A percentile compares a stretch with the other conserved stretches of the same genome.
These are phyloP conservation scores for Leishmania tropica DNA, from an alignment of 208 protist species.

Conservation along the genomic window DNA sequence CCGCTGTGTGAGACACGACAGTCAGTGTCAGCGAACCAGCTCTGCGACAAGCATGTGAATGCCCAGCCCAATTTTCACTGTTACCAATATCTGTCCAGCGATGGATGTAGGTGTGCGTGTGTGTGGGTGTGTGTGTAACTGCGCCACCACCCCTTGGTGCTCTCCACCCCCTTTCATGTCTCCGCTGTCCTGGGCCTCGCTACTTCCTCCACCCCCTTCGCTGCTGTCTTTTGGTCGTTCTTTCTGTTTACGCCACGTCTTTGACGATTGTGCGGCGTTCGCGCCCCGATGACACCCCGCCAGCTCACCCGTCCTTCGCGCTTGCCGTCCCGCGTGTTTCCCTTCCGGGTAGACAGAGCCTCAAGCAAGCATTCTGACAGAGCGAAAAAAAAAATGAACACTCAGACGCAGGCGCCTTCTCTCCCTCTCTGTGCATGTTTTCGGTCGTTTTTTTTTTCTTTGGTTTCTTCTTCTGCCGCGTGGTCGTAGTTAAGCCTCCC, in stretches of 20 bases:
- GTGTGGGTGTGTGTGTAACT: neutral
- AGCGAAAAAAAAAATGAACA: neutral
- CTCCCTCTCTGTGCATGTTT: neutral
- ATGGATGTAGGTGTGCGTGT: neutral
- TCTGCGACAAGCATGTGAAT: neutral
- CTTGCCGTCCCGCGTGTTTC: neutral
- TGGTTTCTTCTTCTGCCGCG: neutral
- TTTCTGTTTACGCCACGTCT: neutral
- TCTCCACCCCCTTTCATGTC: too few species aligned
- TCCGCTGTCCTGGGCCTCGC: too few species aligned
- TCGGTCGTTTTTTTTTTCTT: neutral
- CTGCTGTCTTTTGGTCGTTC: neutral
- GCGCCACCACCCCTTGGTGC: too few species aligned
- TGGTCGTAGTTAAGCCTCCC: neutral
- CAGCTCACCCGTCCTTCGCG: neutral
- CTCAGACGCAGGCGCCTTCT: neutral
- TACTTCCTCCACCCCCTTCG: too few species aligned
- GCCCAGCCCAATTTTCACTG: neutral
- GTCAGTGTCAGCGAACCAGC: neutral
- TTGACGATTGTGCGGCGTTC: neutral
- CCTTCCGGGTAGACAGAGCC: neutral
- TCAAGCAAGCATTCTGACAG: neutral
- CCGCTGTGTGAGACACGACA: constrained; percentile 3
- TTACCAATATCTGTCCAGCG: neutral
- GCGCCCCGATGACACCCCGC: too few species aligned